These are phyloP conservation scores for Suhomyces chickasaworum DNA, from an alignment of 1,139 yeast genomes.

Conservation along the genomic window DNA sequence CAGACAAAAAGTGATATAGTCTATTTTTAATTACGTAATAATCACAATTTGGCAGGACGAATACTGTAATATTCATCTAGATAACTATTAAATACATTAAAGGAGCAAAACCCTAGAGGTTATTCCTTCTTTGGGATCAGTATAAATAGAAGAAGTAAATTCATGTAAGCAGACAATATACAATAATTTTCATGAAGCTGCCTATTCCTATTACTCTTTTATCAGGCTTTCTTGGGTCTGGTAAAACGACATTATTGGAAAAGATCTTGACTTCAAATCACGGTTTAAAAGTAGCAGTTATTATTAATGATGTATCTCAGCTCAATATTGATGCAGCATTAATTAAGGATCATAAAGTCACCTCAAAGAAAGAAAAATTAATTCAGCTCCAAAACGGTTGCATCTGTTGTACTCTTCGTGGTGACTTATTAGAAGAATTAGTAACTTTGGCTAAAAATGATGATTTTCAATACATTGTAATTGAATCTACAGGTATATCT, in stretches of 20 bases:
- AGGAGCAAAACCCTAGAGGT: neutral
- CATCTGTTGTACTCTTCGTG: slow-evolving; percentile 50
- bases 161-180: too few relatives aligned
- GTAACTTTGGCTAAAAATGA: slow-evolving; percentile 35
- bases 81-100: neutral
- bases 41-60: too few relatives aligned
- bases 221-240: slow-evolving; percentile 49
- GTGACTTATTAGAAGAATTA: slow-evolving; percentile 46
- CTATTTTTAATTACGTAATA: neutral
- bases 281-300: slow-evolving; percentile 45
- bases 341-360: slow-evolving; percentile 39
- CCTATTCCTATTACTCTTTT: slow-evolving; percentile 45
- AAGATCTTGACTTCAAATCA: slow-evolving; percentile 39
- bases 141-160: neutral
- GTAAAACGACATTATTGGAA: slow-evolving; percentile 49
- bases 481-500: slow-evolving; percentile 49
- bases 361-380: slow-evolving; percentile 43
- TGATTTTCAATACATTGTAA: slow-evolving; percentile 42
- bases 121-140: neutral
- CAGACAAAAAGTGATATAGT: too few relatives aligned
- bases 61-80: too few relatives aligned
- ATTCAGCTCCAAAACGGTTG: slow-evolving; percentile 51
- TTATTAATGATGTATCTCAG: slow-evolving; percentile 44
- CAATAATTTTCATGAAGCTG: slow-evolving; percentile 1
- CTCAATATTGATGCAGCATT: slow-evolving; percentile 46